A percentile compares a stretch with the other conserved stretches of the same genome.
These are phyloP conservation scores for Phytophthora pinifolia DNA, from an alignment of 352 stramenopile species.

Conservation along the genomic window DNA sequence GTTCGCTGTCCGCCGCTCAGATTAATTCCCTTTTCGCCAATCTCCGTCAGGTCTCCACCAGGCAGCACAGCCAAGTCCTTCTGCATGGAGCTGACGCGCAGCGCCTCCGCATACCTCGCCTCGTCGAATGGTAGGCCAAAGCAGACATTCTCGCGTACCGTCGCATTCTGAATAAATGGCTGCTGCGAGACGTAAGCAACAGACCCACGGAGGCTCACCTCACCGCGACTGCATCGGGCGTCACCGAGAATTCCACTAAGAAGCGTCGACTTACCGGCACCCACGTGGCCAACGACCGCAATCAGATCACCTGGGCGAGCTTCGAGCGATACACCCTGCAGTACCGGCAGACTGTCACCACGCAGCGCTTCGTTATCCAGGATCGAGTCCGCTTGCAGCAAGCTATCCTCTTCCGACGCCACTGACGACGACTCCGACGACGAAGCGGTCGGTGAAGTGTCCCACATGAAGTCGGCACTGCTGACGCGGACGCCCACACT, in stretches of 20 bases:
- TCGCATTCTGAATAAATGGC: slow-evolving; percentile 98
- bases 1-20: slow-evolving; percentile 94
- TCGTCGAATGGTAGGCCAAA: slow-evolving; percentile 88
- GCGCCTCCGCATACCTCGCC: slow-evolving; percentile 52
- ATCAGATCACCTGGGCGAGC: slow-evolving; percentile 59
- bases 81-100: slow-evolving; percentile 53
- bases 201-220: slow-evolving; percentile 75
- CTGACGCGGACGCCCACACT: slow-evolving; percentile 38
- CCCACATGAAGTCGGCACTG: slow-evolving; percentile 66
- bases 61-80: slow-evolving; percentile 57
- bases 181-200: slow-evolving; percentile 95
- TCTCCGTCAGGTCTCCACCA: slow-evolving; percentile 93
- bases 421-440: slow-evolving; percentile 18
- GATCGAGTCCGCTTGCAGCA: slow-evolving; percentile 31
- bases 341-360: slow-evolving; percentile 24
- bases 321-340: slow-evolving; percentile 68
- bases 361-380: slow-evolving; percentile 24
- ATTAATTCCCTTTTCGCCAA: slow-evolving; percentile 96
- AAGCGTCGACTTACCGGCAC: slow-evolving; percentile 74
- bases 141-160: slow-evolving; percentile 96
- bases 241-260: slow-evolving; percentile 62
- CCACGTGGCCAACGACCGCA: slow-evolving; percentile 62
- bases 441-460: slow-evolving; percentile 40
- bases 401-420: slow-evolving; percentile 30
- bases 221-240: slow-evolving; percentile 47